Conservation (phyloP, 2,329 filamentous ascomycete genomes). For the Trichoderma afroharzianum region DNA sequence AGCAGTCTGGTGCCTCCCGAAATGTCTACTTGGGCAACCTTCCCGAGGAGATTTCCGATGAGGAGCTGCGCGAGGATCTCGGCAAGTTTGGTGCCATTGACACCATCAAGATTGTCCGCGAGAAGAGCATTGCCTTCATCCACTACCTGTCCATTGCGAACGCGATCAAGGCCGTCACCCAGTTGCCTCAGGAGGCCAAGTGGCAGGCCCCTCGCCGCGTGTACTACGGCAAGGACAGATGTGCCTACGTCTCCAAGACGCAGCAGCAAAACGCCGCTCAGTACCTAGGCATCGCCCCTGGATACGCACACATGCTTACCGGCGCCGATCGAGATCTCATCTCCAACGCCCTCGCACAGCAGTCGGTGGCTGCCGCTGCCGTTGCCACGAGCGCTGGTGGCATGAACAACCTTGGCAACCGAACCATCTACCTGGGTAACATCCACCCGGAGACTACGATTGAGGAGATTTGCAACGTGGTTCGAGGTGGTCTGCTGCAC, state of each 20-base stretch:
- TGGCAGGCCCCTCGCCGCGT: conserved; percentile 95
- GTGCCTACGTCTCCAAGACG: conserved; percentile 98
- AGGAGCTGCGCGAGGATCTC: conserved; percentile 89
- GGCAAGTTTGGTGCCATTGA: conserved; percentile 96
- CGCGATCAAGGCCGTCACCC: conserved; percentile 95
- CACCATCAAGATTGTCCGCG: conserved; percentile 93
- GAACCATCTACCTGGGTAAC: conserved; percentile 96
- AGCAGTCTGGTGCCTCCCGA: conserved; percentile 93
- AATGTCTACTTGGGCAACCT: conserved; percentile 97
- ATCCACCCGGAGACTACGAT: conserved; percentile 99
- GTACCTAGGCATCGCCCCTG: conserved; percentile 93
- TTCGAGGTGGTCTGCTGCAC: conserved; percentile 89
- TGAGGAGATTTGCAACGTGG: conserved; percentile 99
- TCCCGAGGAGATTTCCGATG: conserved; percentile 83
- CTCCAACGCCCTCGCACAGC: conserved; percentile 91
- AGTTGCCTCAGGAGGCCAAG: conserved; percentile 92
- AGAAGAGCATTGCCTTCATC: conserved; percentile 97
- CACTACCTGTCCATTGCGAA: conserved; percentile 97
- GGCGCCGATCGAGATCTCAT: conserved; percentile 95
- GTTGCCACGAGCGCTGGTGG: conserved; percentile 95
- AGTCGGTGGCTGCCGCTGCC: conserved; percentile 93
- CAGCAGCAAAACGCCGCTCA: conserved; percentile 99
- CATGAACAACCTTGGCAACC: conserved; percentile 94
- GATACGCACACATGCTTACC: conserved; percentile 93
- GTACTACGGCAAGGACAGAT: conserved; percentile 98